phyloP scores from a whole-genome alignment of 2,329 filamentous ascomycete genomes.

The Fusarium incarnatum region DNA sequence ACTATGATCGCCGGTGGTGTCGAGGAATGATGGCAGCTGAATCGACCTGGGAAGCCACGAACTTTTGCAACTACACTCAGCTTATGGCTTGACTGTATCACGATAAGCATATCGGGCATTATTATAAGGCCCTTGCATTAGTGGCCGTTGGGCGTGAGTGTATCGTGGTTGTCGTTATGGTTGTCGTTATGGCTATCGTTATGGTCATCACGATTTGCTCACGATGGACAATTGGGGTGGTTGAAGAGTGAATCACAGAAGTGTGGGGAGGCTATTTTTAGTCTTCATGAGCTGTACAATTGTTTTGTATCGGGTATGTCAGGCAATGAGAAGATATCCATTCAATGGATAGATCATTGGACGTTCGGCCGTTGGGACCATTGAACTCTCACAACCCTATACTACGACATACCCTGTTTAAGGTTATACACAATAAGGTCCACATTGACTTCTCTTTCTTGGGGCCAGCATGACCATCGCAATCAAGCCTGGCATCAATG shows the following conservation, averaged over 20 bases:
- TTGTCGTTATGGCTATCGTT: background rate
- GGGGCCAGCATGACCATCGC: too few relatives aligned
- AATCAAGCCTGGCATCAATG: too few relatives aligned
- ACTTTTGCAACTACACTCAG: background rate
- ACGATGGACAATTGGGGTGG: too few relatives aligned
- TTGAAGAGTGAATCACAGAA: background rate
- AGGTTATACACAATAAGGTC: background rate
- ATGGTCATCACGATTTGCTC: background rate
- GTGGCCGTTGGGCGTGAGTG: background rate
- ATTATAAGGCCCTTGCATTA: background rate
- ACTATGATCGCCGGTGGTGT: background rate
- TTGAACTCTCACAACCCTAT: background rate
- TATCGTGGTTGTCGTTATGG: background rate
- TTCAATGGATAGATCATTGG: background rate
- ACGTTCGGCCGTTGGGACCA: background rate
- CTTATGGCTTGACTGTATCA: background rate
- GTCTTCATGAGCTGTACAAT: background rate
- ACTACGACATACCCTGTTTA: background rate
- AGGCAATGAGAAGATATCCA: background rate
- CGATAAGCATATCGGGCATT: background rate
- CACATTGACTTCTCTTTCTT: background rate
- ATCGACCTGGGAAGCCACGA: background rate
- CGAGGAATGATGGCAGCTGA: too few relatives aligned
- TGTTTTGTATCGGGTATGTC: background rate
- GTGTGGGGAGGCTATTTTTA: background rate